phyloP scores from a whole-genome alignment of 2,329 filamentous ascomycete genomes.

The Boeremia exigua region DNA sequence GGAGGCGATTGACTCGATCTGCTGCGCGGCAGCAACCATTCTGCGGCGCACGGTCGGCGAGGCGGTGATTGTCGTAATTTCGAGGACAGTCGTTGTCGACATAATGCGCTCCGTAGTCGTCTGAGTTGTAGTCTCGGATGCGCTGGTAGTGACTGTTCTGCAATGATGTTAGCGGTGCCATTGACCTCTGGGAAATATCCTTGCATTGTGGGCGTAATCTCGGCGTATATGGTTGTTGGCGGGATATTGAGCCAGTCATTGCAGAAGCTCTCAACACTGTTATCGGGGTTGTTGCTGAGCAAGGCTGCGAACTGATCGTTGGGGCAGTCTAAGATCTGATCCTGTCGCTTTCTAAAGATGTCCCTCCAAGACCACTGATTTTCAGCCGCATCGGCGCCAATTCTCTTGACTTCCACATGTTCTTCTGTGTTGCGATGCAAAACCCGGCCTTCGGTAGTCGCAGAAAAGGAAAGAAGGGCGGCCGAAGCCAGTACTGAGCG shows the following conservation, averaged over 20 bases:
- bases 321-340: slow-evolving; percentile 21
- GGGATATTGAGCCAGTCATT: slow-evolving; percentile 37
- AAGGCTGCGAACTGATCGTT: slow-evolving; percentile 25
- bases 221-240: slow-evolving; percentile 28
- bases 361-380: slow-evolving; percentile 16
- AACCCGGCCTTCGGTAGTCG: slow-evolving; percentile 25
- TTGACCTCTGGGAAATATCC: neutral
- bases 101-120: slow-evolving; percentile 25
- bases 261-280: slow-evolving; percentile 32
- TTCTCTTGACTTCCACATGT: slow-evolving; percentile 9
- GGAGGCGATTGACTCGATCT: slow-evolving; percentile 28
- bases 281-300: slow-evolving; percentile 18
- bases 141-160: slow-evolving; percentile 31
- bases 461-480: slow-evolving; percentile 39
- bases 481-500: slow-evolving; percentile 41
- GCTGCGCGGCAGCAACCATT: slow-evolving; percentile 23
- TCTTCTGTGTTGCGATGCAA: slow-evolving; percentile 20
- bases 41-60: slow-evolving; percentile 18
- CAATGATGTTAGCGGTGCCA: neutral
- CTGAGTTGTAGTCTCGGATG: slow-evolving; percentile 23
- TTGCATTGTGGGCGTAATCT: slow-evolving; percentile 36
- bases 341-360: slow-evolving; percentile 26
- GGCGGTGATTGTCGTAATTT: slow-evolving; percentile 29
- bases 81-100: slow-evolving; percentile 30
- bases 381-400: slow-evolving; percentile 1